Percentiles rank a stretch among this genome's conserved stretches.
phyloP scores from a whole-genome alignment of 1,139 yeast genomes.

The Meyerozyma elateridarum region DNA sequence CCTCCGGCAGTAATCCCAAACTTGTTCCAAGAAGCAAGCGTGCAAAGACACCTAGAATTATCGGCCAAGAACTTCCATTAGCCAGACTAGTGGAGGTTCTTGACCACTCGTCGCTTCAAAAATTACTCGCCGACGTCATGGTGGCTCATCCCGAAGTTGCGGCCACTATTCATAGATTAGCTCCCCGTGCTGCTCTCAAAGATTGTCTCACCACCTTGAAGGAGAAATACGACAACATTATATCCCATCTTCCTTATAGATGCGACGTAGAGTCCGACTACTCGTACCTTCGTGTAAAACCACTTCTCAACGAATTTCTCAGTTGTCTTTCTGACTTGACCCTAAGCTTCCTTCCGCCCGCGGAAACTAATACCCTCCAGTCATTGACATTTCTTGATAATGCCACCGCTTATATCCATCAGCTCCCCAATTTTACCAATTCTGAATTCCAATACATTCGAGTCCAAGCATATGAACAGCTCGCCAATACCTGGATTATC shows the following conservation, averaged over 20 bases:
- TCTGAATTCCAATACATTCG: slow-evolving; percentile 71
- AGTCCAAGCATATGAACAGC: slow-evolving; percentile 71
- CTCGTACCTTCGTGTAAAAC: slow-evolving; percentile 79
- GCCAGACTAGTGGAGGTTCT: slow-evolving; percentile 63
- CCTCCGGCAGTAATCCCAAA: neutral
- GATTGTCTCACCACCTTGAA: slow-evolving; percentile 49
- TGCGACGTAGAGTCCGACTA: slow-evolving; percentile 76
- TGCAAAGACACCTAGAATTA: slow-evolving; percentile 37
- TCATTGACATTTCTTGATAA: slow-evolving; percentile 66
- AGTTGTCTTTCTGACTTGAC: slow-evolving; percentile 77
- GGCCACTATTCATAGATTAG: slow-evolving; percentile 43
- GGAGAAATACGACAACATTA: slow-evolving; percentile 42
- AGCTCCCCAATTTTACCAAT: slow-evolving; percentile 68
- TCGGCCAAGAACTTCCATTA: slow-evolving; percentile 53
- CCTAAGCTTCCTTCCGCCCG: slow-evolving; percentile 74
- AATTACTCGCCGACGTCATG: slow-evolving; percentile 48
- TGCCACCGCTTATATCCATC: slow-evolving; percentile 59
- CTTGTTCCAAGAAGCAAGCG: slow-evolving; percentile 18
- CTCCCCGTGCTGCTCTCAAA: slow-evolving; percentile 56
- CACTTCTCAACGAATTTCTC: slow-evolving; percentile 68
- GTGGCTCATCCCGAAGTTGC: slow-evolving; percentile 60
- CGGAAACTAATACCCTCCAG: slow-evolving; percentile 50
- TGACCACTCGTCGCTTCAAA: slow-evolving; percentile 51
- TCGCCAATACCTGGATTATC: slow-evolving; percentile 71
- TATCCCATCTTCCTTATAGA: slow-evolving; percentile 62